Conservation (phyloP, 148 eudicot genomes). For the Silene uniflora region DNA sequence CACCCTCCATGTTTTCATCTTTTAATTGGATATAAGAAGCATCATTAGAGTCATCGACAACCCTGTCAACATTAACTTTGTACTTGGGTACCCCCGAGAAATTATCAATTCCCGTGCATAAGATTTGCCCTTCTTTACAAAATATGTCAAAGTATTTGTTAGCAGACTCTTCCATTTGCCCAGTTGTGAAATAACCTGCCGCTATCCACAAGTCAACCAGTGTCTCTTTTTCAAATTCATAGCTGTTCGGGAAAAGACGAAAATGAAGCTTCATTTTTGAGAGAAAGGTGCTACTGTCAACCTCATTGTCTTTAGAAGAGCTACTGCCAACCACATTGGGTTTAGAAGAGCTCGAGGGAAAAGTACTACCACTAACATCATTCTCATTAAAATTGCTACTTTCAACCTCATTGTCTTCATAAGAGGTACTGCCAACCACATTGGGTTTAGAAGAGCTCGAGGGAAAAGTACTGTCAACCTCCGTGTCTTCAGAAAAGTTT, state of each 20-base stretch:
- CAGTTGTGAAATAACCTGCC: background rate
- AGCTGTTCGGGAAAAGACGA: background rate
- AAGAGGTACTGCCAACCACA: too few relatives aligned
- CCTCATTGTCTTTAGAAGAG: too few relatives aligned
- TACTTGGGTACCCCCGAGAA: background rate
- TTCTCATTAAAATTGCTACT: too few relatives aligned
- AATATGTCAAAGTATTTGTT: background rate
- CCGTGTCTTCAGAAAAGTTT: too few relatives aligned
- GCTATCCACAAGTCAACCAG: conserved; percentile 17
- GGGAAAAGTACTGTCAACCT: too few relatives aligned
- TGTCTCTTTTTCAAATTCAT: conserved; percentile 13
- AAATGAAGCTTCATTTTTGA: conserved; percentile 12
- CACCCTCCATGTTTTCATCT: background rate
- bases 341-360: too few relatives aligned
- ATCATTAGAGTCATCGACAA: background rate
- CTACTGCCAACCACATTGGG: too few relatives aligned
- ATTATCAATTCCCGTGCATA: background rate
- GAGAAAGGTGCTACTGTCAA: too few relatives aligned
- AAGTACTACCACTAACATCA: too few relatives aligned
- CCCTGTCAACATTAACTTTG: background rate
- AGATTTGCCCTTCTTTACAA: background rate
- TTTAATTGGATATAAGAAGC: background rate
- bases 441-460: too few relatives aligned
- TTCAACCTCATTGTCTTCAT: too few relatives aligned
- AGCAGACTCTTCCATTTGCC: conserved; percentile 1